Percentiles rank a stretch among this genome's conserved stretches.
phyloP scores from a whole-genome alignment of 768 basidiomycete genomes.

The Rubroboletus satanas region DNA sequence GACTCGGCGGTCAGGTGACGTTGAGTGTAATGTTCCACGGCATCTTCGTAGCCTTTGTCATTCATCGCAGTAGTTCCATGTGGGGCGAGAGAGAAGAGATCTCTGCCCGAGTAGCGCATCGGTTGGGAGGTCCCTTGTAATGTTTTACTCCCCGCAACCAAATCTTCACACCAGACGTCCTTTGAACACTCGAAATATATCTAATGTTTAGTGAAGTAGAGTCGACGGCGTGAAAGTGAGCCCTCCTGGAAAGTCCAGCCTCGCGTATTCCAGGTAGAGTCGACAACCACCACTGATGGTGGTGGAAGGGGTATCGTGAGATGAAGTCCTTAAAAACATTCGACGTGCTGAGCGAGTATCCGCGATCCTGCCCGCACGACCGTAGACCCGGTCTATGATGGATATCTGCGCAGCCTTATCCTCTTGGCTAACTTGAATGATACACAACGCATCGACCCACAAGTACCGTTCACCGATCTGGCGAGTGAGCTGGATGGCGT shows the following conservation, averaged over 20 bases:
- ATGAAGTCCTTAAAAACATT: conserved; percentile 20
- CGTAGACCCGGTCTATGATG: conserved; percentile 19
- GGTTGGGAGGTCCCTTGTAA: background rate
- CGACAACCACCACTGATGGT: background rate
- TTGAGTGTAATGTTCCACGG: conserved; percentile 11
- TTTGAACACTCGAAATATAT: conserved; percentile 20
- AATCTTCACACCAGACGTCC: conserved; percentile 24
- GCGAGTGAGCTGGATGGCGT: conserved; percentile 18
- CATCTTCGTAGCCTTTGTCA: conserved; percentile 1
- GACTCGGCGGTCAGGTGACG: conserved; percentile 13
- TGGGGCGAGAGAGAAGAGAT: background rate
- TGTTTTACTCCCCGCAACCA: conserved; percentile 15
- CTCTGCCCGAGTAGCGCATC: background rate
- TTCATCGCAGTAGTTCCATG: background rate
- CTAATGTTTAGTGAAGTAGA: conserved; percentile 22
- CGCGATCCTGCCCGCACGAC: conserved; percentile 12
- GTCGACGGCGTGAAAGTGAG: conserved; percentile 18
- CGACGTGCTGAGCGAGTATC: conserved; percentile 11
- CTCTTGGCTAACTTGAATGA: conserved; percentile 20
- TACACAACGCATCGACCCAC: conserved; percentile 26
- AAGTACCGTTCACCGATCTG: conserved; percentile 21
- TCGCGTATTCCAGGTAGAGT: conserved; percentile 17
- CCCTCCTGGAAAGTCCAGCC: conserved; percentile 26
- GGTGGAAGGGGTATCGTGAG: conserved; percentile 18
- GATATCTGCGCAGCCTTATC: conserved; percentile 18